Evolutionary conservation across 352 stramenopile genomes (phyloP), one percentile per base, ranked within the genome.

Genomic region (Aphanomyces invadans): DNA sequence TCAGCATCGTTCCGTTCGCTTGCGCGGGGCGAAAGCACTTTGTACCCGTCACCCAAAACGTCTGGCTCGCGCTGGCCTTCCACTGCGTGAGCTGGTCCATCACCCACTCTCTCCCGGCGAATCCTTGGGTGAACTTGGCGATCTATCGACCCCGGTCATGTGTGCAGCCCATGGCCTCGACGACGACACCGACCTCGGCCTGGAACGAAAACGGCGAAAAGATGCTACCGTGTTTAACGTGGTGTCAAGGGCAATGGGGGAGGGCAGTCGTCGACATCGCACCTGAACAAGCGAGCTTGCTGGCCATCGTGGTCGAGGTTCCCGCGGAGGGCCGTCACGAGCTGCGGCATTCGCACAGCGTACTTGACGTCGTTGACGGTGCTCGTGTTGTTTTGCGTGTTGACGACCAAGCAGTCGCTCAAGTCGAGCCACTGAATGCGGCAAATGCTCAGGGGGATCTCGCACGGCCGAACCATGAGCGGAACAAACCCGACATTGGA

Each of bases 401-500:
- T n/a, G n/a, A n/a, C 86, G 44, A 86, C 62, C 15, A 90, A 69
- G 44, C 75, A 85, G 60, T 90, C 80, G 5, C 78, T 80, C 69
- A 90, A 76, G 55, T 90, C 82, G 23, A 90, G 78, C 82, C 82
- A 90, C 61, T 90, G 82, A 54, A 90, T 90, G 36, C 82, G 82
- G 54, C 82, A 90, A 59, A 90, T 90, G 10, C 80, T 89, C 25
- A 90, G 69, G 19, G 82, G 82, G 62, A 90, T 90, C 71, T 90
- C 82, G 33, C 80, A 89, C 26, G 75, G 74, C 12, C 82, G 79
- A 36, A 90, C 77, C 62, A 90, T 83, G 21, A 90, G 71, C 17
- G 82, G 82, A 26, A 90, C 80, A 60, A 90, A 89, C 1, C 82
- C 79, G 10, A 89, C 68, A 21, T 79, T 78, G 9, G 76, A 76